These are phyloP conservation scores for Xylariaceae sp. DNA, from an alignment of 2,329 filamentous ascomycete genomes.

Conservation along the genomic window DNA sequence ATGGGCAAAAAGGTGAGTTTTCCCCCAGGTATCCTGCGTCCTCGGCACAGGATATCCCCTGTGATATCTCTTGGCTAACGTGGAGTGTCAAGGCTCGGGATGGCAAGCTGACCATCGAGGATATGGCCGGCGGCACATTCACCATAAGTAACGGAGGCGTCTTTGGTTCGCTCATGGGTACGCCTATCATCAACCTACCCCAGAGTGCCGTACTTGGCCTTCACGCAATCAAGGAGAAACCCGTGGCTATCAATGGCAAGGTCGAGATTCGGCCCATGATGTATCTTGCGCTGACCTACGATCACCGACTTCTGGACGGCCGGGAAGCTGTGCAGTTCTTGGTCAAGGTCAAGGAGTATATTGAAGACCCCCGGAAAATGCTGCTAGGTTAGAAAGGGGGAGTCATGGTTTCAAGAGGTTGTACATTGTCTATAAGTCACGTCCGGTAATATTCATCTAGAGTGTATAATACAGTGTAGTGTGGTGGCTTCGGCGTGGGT, in stretches of 20 bases:
- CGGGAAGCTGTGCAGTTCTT: conserved; percentile 96
- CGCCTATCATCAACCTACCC: conserved; percentile 96
- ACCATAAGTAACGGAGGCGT: conserved; percentile 98
- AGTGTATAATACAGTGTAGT: conserved; percentile 27
- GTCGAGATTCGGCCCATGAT: conserved; percentile 99
- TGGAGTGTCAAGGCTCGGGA: conserved; percentile 75
- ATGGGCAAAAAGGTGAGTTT: conserved; percentile 86
- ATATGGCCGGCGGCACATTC: conserved; percentile 98
- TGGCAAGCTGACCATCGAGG: conserved; percentile 96
- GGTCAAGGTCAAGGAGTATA: conserved; percentile 96
- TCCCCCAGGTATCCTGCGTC: neutral
- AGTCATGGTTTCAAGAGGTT: conserved; percentile 1
- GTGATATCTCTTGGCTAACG: conserved; percentile 26
- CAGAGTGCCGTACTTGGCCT: conserved; percentile 92
- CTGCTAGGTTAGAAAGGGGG: conserved; percentile 59
- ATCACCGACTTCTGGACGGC: conserved; percentile 93
- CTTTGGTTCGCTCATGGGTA: conserved; percentile 96
- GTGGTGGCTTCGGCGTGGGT: conserved; percentile 11
- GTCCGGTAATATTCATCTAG: conserved; percentile 22
- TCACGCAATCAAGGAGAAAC: conserved; percentile 95
- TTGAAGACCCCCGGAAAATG: conserved; percentile 95
- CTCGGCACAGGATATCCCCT: neutral
- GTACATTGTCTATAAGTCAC: conserved; percentile 18
- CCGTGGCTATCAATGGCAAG: conserved; percentile 90
- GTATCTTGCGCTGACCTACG: conserved; percentile 97